These are phyloP conservation scores for Plectosphaerella plurivora DNA, from an alignment of 2,329 filamentous ascomycete species.

Conservation along the genomic window DNA sequence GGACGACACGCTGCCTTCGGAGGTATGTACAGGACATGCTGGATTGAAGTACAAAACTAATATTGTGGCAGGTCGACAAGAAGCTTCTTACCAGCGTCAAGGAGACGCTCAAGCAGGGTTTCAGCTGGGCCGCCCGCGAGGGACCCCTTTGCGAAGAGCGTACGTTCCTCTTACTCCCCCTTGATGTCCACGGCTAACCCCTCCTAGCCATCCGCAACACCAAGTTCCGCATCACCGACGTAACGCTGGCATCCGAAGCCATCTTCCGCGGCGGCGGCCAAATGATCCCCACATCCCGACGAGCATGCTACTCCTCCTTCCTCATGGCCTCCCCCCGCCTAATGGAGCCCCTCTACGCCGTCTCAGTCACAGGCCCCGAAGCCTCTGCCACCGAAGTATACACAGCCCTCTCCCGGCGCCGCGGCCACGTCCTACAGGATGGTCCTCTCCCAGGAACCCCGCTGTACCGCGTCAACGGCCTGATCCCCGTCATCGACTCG, in stretches of 20 bases:
- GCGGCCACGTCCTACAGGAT: constrained; percentile 92
- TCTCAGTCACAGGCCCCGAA: constrained; percentile 87
- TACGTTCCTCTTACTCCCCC: constrained; percentile 41
- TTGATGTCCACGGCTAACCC: constrained; percentile 11
- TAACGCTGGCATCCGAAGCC: constrained; percentile 79
- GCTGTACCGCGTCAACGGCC: constrained; percentile 83
- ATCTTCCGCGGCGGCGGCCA: constrained; percentile 95
- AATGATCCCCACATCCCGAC: constrained; percentile 90
- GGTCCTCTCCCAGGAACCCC: constrained; percentile 92
- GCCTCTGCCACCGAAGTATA: constrained; percentile 87
- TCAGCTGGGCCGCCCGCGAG: constrained; percentile 94
- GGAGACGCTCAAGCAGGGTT: constrained; percentile 92
- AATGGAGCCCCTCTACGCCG: constrained; percentile 94
- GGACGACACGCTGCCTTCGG: constrained; percentile 90
- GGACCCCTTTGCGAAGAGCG: constrained; percentile 96
- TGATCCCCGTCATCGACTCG: constrained; percentile 93
- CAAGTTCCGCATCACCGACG: constrained; percentile 94
- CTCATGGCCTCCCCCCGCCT: constrained; percentile 93
- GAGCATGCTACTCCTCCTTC: constrained; percentile 93
- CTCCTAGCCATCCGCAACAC: constrained; percentile 84
- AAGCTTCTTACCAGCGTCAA: constrained; percentile 81
- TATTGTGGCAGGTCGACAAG: constrained; percentile 69
- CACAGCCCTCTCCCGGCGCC: constrained; percentile 80
- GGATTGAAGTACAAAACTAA: constrained; percentile 4
- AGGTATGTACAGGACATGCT: constrained; percentile 45